Evolutionary conservation across 2,329 filamentous ascomycete genomes (phyloP), one percentile per base, ranked within the genome.

Genomic region (Huntiella bhutanensis): DNA sequence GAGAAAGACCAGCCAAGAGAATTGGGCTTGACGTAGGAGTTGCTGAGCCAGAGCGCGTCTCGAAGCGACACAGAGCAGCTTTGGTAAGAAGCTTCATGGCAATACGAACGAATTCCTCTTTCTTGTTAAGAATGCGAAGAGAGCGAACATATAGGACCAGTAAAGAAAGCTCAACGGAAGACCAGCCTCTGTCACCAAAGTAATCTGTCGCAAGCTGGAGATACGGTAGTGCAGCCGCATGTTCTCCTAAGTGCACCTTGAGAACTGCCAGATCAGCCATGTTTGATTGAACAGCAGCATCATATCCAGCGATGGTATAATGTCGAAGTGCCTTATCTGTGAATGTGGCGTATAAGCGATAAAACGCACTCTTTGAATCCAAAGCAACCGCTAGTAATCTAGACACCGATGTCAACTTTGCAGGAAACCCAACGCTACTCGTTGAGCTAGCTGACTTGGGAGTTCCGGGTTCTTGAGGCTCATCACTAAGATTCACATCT

Each of bases 201-300:
- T 83, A 82, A 0, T 80, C 78, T 0, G 82, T 80, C 38, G 91
- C 77, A 40, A 77, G 71, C 54, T 80, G 73, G 55, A 98, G 91
- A 55, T 82, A 87, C 1, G 71, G 71, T 0, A 82, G 77, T 1
- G 91, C 87, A 1, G 75, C 71, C 2, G 65, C 67, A 56, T 78
- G 87, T 53, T 96, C 82, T 16, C 73, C 71, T 3, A 82, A 67
- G 50, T 82, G 74, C 54, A 80, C 91, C 55, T 88, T 87, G 43
- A 95, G 65, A 4, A 91, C 72, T 1, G 86, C 91, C 40, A 96
- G 70, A 59, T 98, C 91, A 7, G 84, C 81, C 59, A 87, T 75
- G 50, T 79, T 77, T 15, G 77, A 72, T 54, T 92, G 78, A 1
- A 82, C 78, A 5, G 84, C 82, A 54, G 92, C 80, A 0, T 69